phyloP scores from a whole-genome alignment of 176 grass and related monocot species.

The Echinochloa phyllopogon region DNA sequence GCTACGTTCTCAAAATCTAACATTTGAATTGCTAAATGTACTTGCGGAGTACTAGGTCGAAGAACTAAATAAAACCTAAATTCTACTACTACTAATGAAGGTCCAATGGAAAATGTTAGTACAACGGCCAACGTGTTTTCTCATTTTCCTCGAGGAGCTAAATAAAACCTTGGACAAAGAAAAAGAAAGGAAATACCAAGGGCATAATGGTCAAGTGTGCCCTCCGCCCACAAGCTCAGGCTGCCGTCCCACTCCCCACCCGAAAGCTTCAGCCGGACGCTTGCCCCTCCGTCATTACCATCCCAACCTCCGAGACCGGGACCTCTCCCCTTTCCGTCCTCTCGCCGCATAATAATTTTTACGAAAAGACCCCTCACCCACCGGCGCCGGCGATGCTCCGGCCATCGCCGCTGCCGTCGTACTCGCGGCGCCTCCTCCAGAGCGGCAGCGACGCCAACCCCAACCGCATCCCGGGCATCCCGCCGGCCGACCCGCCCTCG shows the following conservation, averaged over 20 bases:
- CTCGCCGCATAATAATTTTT: slow-evolving; percentile 35
- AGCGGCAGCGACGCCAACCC: background rate
- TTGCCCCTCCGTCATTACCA: slow-evolving; percentile 43
- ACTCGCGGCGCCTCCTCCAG: slow-evolving; percentile 61
- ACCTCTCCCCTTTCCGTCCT: slow-evolving; percentile 20
- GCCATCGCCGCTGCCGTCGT: slow-evolving; percentile 20
- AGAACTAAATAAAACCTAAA: too few species aligned
- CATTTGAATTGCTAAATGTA: background rate
- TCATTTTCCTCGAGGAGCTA: background rate
- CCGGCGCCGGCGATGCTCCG: slow-evolving; percentile 48
- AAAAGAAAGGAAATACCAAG: background rate
- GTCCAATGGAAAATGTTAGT: background rate
- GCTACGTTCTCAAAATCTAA: background rate
- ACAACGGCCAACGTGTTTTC: background rate
- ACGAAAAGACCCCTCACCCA: slow-evolving; percentile 17
- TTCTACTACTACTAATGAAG: too few species aligned
- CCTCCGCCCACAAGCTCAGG: background rate
- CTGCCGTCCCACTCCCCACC: background rate
- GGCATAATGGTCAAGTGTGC: background rate
- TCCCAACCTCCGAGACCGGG: slow-evolving; percentile 27
- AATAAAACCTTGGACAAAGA: background rate
- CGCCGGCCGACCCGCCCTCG: slow-evolving; percentile 48
- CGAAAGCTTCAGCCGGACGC: slow-evolving; percentile 31
- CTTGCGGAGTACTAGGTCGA: too few species aligned
- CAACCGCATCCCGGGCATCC: slow-evolving; percentile 46